Percentiles rank a stretch among this genome's conserved stretches.
These are phyloP conservation scores for Ustilago tritici DNA, from an alignment of 1,284 basidiomycete genomes.

Conservation along the genomic window DNA sequence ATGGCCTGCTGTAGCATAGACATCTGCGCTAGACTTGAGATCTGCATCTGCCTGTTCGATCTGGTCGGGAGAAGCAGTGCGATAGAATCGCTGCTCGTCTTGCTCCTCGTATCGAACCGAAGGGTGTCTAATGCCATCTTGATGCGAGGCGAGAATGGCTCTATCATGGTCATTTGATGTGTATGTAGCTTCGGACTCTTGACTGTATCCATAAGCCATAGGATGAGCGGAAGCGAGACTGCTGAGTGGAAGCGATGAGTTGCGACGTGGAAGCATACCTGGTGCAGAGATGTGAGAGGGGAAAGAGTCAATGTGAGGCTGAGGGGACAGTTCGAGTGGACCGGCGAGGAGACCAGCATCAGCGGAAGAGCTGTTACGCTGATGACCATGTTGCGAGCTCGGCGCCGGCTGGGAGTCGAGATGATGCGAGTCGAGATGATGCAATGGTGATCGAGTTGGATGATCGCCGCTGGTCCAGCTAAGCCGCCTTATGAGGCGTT, in stretches of 20 bases:
- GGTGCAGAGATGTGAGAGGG: background rate
- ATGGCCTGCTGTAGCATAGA: slow-evolving; percentile 38
- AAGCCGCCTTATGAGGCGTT: slow-evolving; percentile 38
- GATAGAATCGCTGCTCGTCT: slow-evolving; percentile 14
- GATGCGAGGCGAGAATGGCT: slow-evolving; percentile 36
- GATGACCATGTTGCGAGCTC: slow-evolving; percentile 6
- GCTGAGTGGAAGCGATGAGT: slow-evolving; percentile 23
- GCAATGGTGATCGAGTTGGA: slow-evolving; percentile 2
- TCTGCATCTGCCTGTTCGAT: slow-evolving; percentile 26
- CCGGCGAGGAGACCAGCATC: slow-evolving; percentile 42
- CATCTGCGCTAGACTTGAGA: slow-evolving; percentile 50
- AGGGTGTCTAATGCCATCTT: slow-evolving; percentile 10
- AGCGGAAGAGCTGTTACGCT: slow-evolving; percentile 25
- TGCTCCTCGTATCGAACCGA: slow-evolving; percentile 22
- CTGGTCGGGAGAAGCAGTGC: slow-evolving; percentile 39
- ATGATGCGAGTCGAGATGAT: background rate
- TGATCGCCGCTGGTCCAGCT: slow-evolving; percentile 30
- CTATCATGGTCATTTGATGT: slow-evolving; percentile 39
- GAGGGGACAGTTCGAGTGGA: slow-evolving; percentile 35
- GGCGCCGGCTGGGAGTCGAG: no score
- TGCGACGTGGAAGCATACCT: slow-evolving; percentile 16
- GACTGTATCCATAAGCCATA: slow-evolving; percentile 20
- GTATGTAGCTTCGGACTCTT: slow-evolving; percentile 32
- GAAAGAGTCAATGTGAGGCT: background rate
- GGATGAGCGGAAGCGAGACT: slow-evolving; percentile 3